phyloP scores from a whole-genome alignment of 495 filamentous ascomycete genomes.

The Daldinia decipiens region DNA sequence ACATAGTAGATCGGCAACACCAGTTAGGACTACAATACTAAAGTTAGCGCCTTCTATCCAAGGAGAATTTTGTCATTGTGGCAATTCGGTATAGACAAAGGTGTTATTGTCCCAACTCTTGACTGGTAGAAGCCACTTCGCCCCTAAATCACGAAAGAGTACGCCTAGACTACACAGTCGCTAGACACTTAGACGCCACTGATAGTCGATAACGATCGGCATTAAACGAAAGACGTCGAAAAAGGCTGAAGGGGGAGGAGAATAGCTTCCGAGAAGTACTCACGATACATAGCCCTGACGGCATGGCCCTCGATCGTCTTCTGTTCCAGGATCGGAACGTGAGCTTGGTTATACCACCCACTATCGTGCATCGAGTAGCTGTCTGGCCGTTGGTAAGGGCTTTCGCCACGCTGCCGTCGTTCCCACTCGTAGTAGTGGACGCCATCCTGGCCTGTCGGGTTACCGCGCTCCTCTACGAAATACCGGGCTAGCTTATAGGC shows the following conservation, averaged over 20 bases:
- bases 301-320: constrained; percentile 67
- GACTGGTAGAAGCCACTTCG: not conserved
- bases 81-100: not conserved
- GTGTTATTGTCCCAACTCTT: not conserved
- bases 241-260: constrained; percentile 3
- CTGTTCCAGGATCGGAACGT: constrained; percentile 64
- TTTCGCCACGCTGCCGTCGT: constrained; percentile 60
- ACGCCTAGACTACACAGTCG: not conserved
- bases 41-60: constrained; percentile 15
- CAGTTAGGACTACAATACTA: constrained; percentile 45
- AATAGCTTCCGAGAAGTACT: constrained; percentile 12
- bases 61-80: not conserved
- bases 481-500: constrained; percentile 63
- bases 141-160: not conserved
- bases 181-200: not conserved
- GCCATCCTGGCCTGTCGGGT: constrained; percentile 58
- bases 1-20: constrained; percentile 53
- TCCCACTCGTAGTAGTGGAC: constrained; percentile 64
- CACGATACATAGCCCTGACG: constrained; percentile 68
- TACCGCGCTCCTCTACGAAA: constrained; percentile 68
- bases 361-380: constrained; percentile 53
- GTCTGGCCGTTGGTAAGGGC: constrained; percentile 54
- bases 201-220: not conserved
- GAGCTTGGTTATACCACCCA: constrained; percentile 65
- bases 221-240: not conserved